These are phyloP conservation scores for Cladorrhinum samala DNA, from an alignment of 495 filamentous ascomycete genomes.

Conservation along the genomic window DNA sequence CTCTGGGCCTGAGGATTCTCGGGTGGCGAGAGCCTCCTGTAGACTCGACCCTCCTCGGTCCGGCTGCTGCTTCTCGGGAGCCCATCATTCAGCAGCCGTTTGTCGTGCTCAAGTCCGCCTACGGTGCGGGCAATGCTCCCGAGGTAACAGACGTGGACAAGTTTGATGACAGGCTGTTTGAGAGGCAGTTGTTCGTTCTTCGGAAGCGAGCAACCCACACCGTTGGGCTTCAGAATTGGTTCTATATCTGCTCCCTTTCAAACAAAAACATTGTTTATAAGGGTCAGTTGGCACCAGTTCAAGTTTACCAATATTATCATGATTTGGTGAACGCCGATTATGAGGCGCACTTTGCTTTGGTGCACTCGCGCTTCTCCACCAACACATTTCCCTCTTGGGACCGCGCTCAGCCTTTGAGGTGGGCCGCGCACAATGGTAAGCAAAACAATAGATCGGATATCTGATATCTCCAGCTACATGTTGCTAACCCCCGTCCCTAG, in stretches of 20 bases:
- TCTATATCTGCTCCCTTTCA: constrained; percentile 95
- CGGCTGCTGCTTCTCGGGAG: constrained; percentile 88
- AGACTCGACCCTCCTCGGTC: constrained; percentile 88
- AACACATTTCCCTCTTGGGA: constrained; percentile 99
- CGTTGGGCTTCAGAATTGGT: constrained; percentile 97
- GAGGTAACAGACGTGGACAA: constrained; percentile 67
- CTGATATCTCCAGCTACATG: constrained; percentile 2
- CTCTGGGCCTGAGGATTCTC: constrained; percentile 80
- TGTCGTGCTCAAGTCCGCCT: constrained; percentile 79
- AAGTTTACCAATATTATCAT: constrained; percentile 99
- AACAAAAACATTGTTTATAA: constrained; percentile 99
- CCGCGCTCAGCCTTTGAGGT: constrained; percentile 91
- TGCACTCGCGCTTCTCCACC: constrained; percentile 97
- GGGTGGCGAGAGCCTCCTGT: constrained; percentile 95
- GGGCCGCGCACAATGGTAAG: constrained; percentile 95
- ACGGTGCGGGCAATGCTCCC: constrained; percentile 80
- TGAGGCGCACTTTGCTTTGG: constrained; percentile 94
- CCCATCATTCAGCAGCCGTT: constrained; percentile 94
- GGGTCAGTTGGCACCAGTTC: constrained; percentile 89
- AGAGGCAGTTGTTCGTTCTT: constrained; percentile 88
- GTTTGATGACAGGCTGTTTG: constrained; percentile 83
- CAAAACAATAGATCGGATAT: constrained; percentile 16
- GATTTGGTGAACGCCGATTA: constrained; percentile 97
- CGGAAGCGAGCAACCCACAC: constrained; percentile 92
- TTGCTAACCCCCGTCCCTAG: constrained; percentile 38